These are phyloP conservation scores for Syzygium oleosum DNA, from an alignment of 345 rosid species.

Conservation along the genomic window DNA sequence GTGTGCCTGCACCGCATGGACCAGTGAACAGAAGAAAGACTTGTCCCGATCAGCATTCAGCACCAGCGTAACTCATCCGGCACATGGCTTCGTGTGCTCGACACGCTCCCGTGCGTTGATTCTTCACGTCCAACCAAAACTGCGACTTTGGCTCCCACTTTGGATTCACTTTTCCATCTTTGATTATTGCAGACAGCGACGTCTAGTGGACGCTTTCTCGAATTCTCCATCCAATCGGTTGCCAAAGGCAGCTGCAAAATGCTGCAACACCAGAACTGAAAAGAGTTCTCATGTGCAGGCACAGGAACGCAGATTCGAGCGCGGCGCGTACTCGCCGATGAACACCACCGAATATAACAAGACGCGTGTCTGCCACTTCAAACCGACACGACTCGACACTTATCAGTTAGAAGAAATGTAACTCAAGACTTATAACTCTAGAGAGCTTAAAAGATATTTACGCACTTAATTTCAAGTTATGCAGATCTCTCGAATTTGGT, in stretches of 20 bases:
- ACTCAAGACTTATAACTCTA: neutral
- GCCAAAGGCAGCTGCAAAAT: neutral
- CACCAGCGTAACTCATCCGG: neutral
- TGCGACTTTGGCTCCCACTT: neutral
- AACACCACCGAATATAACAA: neutral
- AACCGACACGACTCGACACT: neutral
- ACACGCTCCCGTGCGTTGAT: neutral
- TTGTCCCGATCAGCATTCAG: neutral
- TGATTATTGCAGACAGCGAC: neutral
- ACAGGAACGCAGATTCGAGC: neutral
- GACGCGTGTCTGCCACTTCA: neutral
- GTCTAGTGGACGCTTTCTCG: neutral
- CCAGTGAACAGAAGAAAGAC: neutral
- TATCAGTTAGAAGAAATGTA: rapidly evolving
- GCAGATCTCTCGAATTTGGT: neutral
- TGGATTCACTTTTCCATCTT: neutral
- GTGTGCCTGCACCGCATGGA: neutral
- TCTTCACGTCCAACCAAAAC: neutral
- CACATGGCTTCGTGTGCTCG: neutral
- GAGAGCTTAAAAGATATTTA: neutral
- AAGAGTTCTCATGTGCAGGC: neutral
- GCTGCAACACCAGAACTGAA: neutral
- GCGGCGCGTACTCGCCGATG: neutral
- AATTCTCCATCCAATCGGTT: neutral
- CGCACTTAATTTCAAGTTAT: neutral